Base-by-base conservation (phyloP, 495 filamentous ascomycete species). In the Cercophora samala region DNA sequence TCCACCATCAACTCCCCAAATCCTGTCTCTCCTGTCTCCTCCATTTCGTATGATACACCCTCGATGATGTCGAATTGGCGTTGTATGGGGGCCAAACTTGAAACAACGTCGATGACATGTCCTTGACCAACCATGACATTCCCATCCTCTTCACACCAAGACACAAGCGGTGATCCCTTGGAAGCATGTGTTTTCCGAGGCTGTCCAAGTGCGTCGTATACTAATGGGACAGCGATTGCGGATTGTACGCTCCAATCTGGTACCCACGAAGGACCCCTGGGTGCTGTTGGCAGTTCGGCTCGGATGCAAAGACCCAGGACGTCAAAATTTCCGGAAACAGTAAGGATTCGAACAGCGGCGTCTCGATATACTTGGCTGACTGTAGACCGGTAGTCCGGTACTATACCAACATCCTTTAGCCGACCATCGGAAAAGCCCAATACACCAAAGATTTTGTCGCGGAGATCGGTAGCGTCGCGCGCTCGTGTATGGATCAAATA, bases 401-500 rank as follows among this genome's bases (percentile, higher is more conserved):
- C 25, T 5, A 68, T 65, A 2, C 63, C 63, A 11, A 65, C 19
- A 4, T 53, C 51, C 4, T 62, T 25, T 15, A 51, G 17, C 23
- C 51, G 53, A 21, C 37, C 54, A 17, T 46, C 24, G 15, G 60
- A 65, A 21, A 79, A 73, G 19, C 70, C 72, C 0, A 79, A 66
- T 4, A 79, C 42, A 5, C 74, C 74, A 60, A 76, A 80, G 0
- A 80, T 72, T 0, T 66, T 75, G 64, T 80, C 78, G 17, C 74
- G 66, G 0, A 42, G 52, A 37, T 79, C 71, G 4, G 22, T 71
- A 0, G 78, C 77, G 60, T 73, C 29, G 32, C 77, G 62, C 5
- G 19, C 5, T n/a, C 63, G 23, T 21, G 63, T 62, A n/a, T 24
- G 63, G 5, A 62, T 23, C 2, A 68, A 62, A 17, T 56, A 65